Evolutionary conservation across 179 eudicot species (phyloP), one percentile per base, ranked within the genome.

Genomic region (Silene vulgaris): DNA sequence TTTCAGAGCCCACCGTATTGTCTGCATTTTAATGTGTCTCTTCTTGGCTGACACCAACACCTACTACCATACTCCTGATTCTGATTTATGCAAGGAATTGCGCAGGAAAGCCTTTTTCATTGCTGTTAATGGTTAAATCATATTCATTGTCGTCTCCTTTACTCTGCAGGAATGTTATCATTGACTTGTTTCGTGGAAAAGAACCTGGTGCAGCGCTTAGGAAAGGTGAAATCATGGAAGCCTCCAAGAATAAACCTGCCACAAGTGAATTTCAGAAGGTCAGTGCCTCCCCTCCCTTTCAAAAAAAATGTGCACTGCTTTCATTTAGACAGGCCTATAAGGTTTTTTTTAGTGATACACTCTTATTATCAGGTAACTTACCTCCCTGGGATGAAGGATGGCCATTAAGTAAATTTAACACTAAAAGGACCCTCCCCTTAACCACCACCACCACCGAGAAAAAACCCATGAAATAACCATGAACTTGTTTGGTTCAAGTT

Each of bases 201-300:
- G 88, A 89, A 52, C 90, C 91, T 3, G 83, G 86, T 79, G 97
- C 86, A 57, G 90, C 87, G 87, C 92, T 95, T 71, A 92, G 85
- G 81, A 92, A 85, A 84, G 84, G 91, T 61, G 75, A 85, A 67
- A 82, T 95, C 80, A 29, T 81, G 65, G 95, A 85, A 85, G 99
- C 97, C 86, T 90, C 91, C 70, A 88, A 88, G 79, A 80, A 82
- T 75, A 78, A 85, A 50, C 81, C 91, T 28, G 63, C 87, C 59
- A 67, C 63, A 6, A 56, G 9, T 56, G 99, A 87, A 72, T 88
- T 86, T 81, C 87, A 86, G 13, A 89, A 90, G 97, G 99, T 95
- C 68, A 43, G 82, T 65, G 68, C 0, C 59, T 28, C 57, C 40
- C 0, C 23, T 12, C 72, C 57, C 29, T 21, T 32, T n/a, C 3